These are phyloP conservation scores for Nakazawaea pomicola DNA, from an alignment of 805 yeast genomes.

Conservation along the genomic window DNA sequence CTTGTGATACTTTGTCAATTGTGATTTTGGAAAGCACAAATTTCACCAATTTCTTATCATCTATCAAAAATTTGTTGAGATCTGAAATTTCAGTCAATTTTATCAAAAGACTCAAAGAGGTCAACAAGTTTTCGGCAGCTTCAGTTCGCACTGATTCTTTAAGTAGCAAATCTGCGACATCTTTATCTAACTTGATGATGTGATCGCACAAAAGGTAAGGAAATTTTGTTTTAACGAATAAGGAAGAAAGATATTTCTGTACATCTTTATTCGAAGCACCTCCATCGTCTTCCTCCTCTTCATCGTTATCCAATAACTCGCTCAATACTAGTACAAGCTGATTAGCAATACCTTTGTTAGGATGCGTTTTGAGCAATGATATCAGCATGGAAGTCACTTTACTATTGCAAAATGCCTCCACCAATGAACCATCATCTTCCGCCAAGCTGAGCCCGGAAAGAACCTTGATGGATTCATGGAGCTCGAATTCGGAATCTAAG, in stretches of 20 bases:
- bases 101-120: neutral
- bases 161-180: neutral
- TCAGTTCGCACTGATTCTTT: neutral
- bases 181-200: conserved; percentile 2
- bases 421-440: neutral
- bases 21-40: neutral
- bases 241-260: neutral
- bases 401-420: neutral
- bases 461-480: conserved; percentile 11
- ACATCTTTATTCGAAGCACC: neutral
- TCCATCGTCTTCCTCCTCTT: conserved; percentile 2
- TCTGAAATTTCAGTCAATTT: neutral
- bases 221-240: conserved; percentile 6
- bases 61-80: conserved; percentile 5
- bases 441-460: conserved; percentile 10
- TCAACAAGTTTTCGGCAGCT: neutral
- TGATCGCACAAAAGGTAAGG: conserved; percentile 4
- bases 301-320: no score
- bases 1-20: neutral
- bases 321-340: no score
- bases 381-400: conserved; percentile 1
- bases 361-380: conserved; percentile 11
- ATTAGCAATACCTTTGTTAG: conserved; percentile 11
- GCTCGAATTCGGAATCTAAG: conserved; percentile 12
- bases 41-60: conserved; percentile 7